phyloP scores from a whole-genome alignment of 257 asterid species.

The Solanum appendiculatum region DNA sequence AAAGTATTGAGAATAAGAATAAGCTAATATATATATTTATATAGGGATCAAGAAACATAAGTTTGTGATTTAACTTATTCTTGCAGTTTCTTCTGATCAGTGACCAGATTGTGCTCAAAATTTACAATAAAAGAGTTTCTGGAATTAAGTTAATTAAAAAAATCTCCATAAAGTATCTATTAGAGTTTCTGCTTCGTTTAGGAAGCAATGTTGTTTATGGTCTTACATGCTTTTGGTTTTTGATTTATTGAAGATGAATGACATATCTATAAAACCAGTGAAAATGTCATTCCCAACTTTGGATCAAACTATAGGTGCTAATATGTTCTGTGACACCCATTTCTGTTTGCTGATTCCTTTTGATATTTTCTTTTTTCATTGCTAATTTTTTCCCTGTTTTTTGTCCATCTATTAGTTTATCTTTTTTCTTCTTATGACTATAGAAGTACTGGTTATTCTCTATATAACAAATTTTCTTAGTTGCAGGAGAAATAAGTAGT shows the following conservation, averaged over 20 bases:
- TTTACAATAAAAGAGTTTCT: neutral
- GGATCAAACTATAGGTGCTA: neutral
- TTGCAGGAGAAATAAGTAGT: slow-evolving; percentile 22
- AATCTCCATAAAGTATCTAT: neutral
- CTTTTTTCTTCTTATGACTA: neutral
- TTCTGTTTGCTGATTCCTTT: neutral
- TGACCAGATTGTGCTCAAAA: neutral
- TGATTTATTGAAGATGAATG: neutral
- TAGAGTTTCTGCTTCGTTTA: neutral
- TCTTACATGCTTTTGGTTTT: neutral
- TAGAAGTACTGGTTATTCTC: neutral
- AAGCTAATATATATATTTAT: neutral
- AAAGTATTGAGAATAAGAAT: neutral
- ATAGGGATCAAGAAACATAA: neutral
- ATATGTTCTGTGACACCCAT: neutral
- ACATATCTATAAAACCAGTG: neutral
- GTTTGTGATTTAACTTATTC: neutral
- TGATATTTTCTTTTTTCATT: neutral
- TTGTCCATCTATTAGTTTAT: neutral
- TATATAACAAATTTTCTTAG: slow-evolving; percentile 18
- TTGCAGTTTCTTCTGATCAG: neutral
- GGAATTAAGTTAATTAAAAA: neutral
- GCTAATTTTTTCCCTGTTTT: neutral
- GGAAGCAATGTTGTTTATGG: neutral
- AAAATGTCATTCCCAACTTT: neutral